Evolutionary conservation across 1,284 basidiomycete species (phyloP), one percentile per base, ranked within the genome.

Genomic region (Cerioporus squamosus): DNA sequence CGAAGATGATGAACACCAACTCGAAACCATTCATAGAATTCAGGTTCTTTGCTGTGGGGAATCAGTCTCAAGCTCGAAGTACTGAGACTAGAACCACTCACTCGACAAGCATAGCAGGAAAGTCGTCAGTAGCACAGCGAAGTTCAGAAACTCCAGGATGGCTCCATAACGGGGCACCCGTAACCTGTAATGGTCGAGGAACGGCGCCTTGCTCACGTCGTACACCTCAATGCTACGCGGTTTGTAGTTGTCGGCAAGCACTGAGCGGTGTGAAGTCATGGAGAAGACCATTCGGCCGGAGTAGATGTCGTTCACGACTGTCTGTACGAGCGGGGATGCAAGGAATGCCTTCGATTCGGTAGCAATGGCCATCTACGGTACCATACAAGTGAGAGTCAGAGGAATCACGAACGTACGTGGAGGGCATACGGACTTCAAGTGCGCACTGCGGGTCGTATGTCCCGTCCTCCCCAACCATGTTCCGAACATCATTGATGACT

Each of bases 241-340:
- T 68, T 95, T 91, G 76, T 95, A 95, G 68, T 93, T 92, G 72
- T 95, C 94, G 26, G 89, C 86, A 10, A 95, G 80, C 54, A 96
- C 82, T 2, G 92, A 90, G 24, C 87, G 83, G 52, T 80, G 82
- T 2, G 88, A 85, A 2, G 84, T 76, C 48, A 87, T 76, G 9
- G 86, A 83, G 62, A 90, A 90, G 15, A 91, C 79, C 38, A 93
- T 83, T 14, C 82, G 79, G 15, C 90, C 94, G 3, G 83, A 78
- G 72, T 94, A 90, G 38, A 96, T 90, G 58, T 94, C 89, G 66
- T 89, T 88, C 46, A 95, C 83, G 26, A 95, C 86, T 55, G 86
- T 86, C 71, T 96, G 94, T 9, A 92, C 85, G 15, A 95, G 81
- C 0, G 93, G 85, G 5, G 89, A 86, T 1, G 93, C 83, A 15